Evolutionary conservation across 2,329 filamentous ascomycete species (phyloP), one percentile per base, ranked within the genome.

Genomic region (Colletotrichum chlorophyti): DNA sequence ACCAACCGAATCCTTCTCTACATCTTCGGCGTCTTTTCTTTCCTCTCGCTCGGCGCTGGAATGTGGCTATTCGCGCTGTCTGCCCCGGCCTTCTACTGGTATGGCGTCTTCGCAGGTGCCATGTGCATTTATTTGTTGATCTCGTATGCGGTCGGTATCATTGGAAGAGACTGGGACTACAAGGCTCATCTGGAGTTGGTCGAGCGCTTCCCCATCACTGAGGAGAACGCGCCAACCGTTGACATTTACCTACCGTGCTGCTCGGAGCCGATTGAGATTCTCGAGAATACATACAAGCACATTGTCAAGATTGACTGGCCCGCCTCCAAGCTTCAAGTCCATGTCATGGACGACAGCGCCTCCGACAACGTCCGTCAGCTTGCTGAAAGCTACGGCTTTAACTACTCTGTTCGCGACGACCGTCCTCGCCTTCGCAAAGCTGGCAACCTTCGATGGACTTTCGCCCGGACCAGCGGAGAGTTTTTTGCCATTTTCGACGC

Each of bases 401-500:
- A 70, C 40, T 77, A 77, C 65, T 70, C 73, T 4, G 70, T 73
- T n/a, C 72, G 75, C 32, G 73, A 73, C 24, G 72, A 77, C 62
- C 69, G 74, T 0, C 75, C 75, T 2, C 67, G 73, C 5, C 66
- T 77, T 47, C 74, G 74, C 57, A 77, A 77, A 64, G 74, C 75
- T 6, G 75, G 75, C 8, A 77, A 77, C 61, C 68, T 77, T 7
- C 72, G 75, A 3, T 76, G 72, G 72, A 72, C 74, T 1, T 77
- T 76, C 49, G 62, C 71, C 1, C 60, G 72, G 8, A 77, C 75
- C 1, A 47, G 62, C 8, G 74, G 72, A 12, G 72, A 75, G n/a
- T 77, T 69, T 66, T 77, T 77, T 40, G 67, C 69, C 53, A 76
- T 77, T 49, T 76, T 75, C 43, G 75, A 77, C 52, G 75, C 75